Conservation (phyloP, 108 stramenopile species). For the Pseudonitzschia multistriata region DNA sequence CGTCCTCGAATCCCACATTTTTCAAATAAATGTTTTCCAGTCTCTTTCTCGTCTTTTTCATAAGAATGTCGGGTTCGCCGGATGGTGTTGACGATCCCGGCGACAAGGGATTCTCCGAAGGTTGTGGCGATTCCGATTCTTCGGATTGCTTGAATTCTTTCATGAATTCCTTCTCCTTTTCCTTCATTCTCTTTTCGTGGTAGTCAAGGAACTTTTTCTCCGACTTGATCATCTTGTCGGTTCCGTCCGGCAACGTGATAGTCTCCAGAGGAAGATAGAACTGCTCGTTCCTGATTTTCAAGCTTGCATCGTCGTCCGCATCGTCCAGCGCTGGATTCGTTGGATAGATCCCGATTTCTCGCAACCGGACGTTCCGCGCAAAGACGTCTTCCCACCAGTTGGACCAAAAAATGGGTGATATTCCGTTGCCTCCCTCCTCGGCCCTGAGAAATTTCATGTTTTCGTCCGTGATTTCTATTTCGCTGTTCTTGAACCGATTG, state of each 20-base stretch:
- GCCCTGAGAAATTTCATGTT: conserved; percentile 29
- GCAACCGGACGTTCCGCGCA: conserved; percentile 55
- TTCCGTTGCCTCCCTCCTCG: conserved; percentile 74
- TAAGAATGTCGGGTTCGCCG: conserved; percentile 31
- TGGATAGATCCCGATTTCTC: conserved; percentile 65
- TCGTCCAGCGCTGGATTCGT: conserved; percentile 37
- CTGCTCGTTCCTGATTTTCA: conserved; percentile 8
- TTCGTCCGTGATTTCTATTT: conserved; percentile 33
- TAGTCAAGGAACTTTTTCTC: conserved; percentile 44
- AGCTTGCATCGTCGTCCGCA: background rate
- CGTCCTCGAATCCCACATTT: conserved; percentile 1
- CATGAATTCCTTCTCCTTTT: conserved; percentile 19
- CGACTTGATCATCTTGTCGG: conserved; percentile 23
- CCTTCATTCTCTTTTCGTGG: conserved; percentile 37
- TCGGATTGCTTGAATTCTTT: background rate
- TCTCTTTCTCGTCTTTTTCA: conserved; percentile 34
- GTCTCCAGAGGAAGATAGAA: conserved; percentile 46
- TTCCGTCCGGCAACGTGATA: conserved; percentile 39
- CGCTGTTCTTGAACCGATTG: conserved; percentile 32
- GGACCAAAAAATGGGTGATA: conserved; percentile 82
- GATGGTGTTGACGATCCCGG: background rate
- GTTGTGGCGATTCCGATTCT: conserved; percentile 4
- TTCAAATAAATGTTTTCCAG: conserved; percentile 29
- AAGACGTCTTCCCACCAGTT: conserved; percentile 76
- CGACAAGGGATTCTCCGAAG: conserved; percentile 1